These are phyloP conservation scores for Magnusiomyces ingens DNA, from an alignment of 1,139 yeast species.

Conservation along the genomic window DNA sequence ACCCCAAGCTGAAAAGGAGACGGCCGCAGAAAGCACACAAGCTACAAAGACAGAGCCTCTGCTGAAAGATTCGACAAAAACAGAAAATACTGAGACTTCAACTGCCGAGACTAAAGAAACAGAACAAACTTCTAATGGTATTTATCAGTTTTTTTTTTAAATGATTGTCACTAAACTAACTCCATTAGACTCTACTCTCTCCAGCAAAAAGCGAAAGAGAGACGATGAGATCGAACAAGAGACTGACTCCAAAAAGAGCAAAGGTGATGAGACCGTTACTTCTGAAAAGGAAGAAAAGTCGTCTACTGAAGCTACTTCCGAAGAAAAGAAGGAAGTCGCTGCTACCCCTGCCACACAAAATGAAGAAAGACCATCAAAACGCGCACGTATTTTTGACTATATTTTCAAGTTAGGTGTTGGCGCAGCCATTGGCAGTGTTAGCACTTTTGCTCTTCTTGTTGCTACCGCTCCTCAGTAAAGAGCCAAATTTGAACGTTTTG, in stretches of 20 bases:
- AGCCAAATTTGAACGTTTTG: neutral
- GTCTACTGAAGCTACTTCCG: neutral
- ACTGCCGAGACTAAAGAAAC: too few species aligned
- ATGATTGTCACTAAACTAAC: neutral
- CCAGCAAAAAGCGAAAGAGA: conserved; percentile 2
- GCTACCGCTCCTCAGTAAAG: conserved; percentile 4
- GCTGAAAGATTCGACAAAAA: neutral
- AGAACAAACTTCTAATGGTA: neutral
- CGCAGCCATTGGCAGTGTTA: conserved; percentile 21
- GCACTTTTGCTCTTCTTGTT: conserved; percentile 6
- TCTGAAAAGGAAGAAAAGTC: neutral
- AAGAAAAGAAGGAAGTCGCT: neutral
- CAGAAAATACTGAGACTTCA: neutral
- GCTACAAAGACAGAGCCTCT: neutral
- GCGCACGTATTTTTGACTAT: neutral
- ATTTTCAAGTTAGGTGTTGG: conserved; percentile 17
- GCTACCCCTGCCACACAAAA: neutral
- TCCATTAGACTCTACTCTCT: neutral
- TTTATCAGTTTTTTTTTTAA: neutral
- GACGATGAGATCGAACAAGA: conserved; percentile 1
- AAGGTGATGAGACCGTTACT: neutral
- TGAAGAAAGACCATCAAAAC: neutral
- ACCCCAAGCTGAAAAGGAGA: neutral
- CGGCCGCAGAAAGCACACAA: neutral
- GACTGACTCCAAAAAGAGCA: neutral